Evolutionary conservation across 73 alveolate species (phyloP), one percentile per base, ranked within the genome.

Genomic region (Paramecium sexaurelia): DNA sequence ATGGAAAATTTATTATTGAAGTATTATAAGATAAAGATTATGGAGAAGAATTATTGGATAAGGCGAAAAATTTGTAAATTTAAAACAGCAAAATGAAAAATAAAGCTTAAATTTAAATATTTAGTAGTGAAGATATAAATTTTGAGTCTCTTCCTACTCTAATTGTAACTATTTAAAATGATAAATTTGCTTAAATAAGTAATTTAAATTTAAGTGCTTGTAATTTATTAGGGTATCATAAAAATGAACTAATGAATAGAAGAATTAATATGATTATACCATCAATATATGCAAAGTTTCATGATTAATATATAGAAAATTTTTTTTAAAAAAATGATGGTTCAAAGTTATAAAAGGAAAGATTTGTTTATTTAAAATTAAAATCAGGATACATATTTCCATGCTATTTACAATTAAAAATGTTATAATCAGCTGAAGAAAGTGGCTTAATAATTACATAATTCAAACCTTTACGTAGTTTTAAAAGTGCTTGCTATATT

Each of bases 1-100:
- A 61, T 86, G 93, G 75, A 2, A 86, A 86, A 86, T 86, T 61
- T 39, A 86, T 61, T 11, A n/a, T 66, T 11, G 93, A 86, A 36
- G 93, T 86, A 22, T 56, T 86, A 11, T 37, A 86, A 39, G 93
- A 86, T 20, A 86, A 86, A 41, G 93, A 86, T 19, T 29, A 55
- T 35, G 93, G 93, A 13, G 83, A 61, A 26, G 75, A 61, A 33
- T 61, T 61, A 61, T 61, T 61, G 9, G 75, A 55, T 9, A 27
- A 37, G 36, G 45, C 83, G n/a, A 86, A 86, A 40, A 35, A 17
- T 39, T 61, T 61, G 33, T 86, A 61, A 61, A 29, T 66, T 22
- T 39, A 75, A 86, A 33, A 61, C 36, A 66, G 35, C 43, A 56
- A 86, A 71, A 33, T 71, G 93, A 61, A 86, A 66, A 57, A 47